Percentiles rank a stretch among this genome's conserved stretches.
Conservation (phyloP, 2,329 filamentous ascomycete species). For the Didymella pinodella region DNA sequence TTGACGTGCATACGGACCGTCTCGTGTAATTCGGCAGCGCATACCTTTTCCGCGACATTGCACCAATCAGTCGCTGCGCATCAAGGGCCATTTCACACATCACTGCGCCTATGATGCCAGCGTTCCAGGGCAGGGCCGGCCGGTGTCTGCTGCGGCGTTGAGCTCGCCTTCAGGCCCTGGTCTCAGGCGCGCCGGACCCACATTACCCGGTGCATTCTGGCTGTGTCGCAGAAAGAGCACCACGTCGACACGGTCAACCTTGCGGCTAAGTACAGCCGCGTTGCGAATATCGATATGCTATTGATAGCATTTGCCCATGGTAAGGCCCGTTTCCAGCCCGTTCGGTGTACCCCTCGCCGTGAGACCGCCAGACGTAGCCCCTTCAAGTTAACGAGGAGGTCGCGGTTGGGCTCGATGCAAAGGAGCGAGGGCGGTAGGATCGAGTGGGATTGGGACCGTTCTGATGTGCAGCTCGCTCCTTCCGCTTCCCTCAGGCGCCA, state of each 20-base stretch:
- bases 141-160: background rate
- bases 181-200: constrained; percentile 4
- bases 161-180: background rate
- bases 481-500: constrained; percentile 14
- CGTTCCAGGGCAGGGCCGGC: background rate
- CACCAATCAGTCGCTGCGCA: background rate
- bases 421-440: constrained; percentile 5
- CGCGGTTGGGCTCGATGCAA: background rate
- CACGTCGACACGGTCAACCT: background rate
- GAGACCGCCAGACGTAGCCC: background rate
- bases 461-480: constrained; percentile 18
- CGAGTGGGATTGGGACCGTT: constrained; percentile 5
- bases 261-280: background rate
- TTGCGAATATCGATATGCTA: background rate
- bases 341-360: background rate
- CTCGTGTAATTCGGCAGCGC: background rate
- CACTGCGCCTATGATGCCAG: constrained; percentile 4
- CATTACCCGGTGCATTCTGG: background rate
- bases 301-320: background rate
- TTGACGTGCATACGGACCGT: background rate
- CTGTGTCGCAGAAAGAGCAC: background rate
- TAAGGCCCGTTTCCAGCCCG: background rate
- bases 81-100: background rate
- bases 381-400: background rate
- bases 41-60: background rate